Evolutionary conservation across 2,329 filamentous ascomycete species (phyloP).

Genomic region (Pseudocercospora fuligena): DNA sequence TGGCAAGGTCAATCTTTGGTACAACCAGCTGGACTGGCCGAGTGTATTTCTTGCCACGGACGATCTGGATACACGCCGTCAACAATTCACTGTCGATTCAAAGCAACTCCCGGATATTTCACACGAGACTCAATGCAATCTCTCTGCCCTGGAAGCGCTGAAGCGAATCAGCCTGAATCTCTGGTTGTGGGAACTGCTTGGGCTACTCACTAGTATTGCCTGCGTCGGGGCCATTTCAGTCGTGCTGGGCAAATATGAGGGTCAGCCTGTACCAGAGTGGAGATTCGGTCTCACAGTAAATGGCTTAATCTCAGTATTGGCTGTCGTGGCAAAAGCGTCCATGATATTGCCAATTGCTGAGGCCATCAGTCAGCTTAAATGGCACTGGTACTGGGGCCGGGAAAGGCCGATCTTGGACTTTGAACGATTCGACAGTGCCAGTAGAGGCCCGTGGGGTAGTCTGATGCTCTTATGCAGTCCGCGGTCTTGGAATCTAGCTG

Average conservation of each 20-base stretch:
- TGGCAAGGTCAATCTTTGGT: not conserved
- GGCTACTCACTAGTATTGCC: slow-evolving; percentile 17
- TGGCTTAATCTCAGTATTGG: slow-evolving; percentile 24
- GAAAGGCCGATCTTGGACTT: slow-evolving; percentile 24
- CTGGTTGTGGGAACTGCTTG: slow-evolving; percentile 30
- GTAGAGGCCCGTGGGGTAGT: slow-evolving; percentile 27
- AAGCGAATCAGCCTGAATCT: not conserved
- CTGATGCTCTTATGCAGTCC: slow-evolving; percentile 19
- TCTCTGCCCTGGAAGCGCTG: not conserved
- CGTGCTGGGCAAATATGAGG: slow-evolving; percentile 20
- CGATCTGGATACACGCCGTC: not conserved
- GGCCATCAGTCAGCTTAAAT: slow-evolving; percentile 29
- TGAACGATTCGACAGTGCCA: slow-evolving; percentile 25
- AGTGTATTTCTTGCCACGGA: not conserved
- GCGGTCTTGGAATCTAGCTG: slow-evolving; percentile 10
- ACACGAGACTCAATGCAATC: not conserved
- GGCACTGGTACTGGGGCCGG: slow-evolving; percentile 26
- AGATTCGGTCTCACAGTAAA: slow-evolving; percentile 28
- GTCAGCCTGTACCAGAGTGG: slow-evolving; percentile 21
- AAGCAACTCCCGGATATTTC: not conserved
- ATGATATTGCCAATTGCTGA: slow-evolving; percentile 27
- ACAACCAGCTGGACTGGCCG: not conserved
- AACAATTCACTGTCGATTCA: not conserved
- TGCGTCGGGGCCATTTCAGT: slow-evolving; percentile 23
- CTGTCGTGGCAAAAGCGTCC: slow-evolving; percentile 17